phyloP scores from a whole-genome alignment of 768 basidiomycete species.

The Pisolithus sp. region DNA sequence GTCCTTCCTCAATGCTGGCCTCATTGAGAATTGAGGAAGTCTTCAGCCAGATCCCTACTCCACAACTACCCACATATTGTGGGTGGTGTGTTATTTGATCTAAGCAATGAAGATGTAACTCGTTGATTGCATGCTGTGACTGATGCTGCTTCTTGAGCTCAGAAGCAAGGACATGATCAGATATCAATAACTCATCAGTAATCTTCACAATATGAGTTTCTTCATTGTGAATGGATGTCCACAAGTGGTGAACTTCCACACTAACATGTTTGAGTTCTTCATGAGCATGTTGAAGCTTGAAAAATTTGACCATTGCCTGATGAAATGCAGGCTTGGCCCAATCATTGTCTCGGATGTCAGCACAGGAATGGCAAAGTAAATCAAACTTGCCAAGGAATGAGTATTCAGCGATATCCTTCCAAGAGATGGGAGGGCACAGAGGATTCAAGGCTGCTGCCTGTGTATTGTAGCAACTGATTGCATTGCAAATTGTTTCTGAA shows the following conservation, averaged over 20 bases:
- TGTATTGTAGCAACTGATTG: background rate
- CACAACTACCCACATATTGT: no score
- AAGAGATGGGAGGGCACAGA: background rate
- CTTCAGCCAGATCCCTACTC: no score
- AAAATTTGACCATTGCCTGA: slow-evolving; percentile 17
- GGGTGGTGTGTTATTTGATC: background rate
- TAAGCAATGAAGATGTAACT: slow-evolving; percentile 3
- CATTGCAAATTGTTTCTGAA: background rate
- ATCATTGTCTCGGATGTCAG: background rate
- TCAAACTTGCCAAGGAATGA: slow-evolving; percentile 4
- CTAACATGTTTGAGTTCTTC: slow-evolving; percentile 23
- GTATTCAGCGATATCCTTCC: slow-evolving; percentile 4
- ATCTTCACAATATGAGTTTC: slow-evolving; percentile 1
- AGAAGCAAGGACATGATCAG: background rate
- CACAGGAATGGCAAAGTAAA: slow-evolving; percentile 1
- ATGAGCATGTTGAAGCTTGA: slow-evolving; percentile 16
- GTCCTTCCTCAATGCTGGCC: no score
- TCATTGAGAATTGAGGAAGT: no score
- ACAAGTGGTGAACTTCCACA: slow-evolving; percentile 18
- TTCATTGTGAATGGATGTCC: slow-evolving; percentile 13
- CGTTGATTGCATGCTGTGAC: background rate
- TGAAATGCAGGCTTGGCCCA: slow-evolving; percentile 9
- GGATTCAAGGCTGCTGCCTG: background rate
- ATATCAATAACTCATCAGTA: background rate
- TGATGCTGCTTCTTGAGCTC: slow-evolving; percentile 1